Evolutionary conservation across 2,329 filamentous ascomycete species (phyloP), one percentile per base, ranked within the genome.

Genomic region (Periconia sp.): DNA sequence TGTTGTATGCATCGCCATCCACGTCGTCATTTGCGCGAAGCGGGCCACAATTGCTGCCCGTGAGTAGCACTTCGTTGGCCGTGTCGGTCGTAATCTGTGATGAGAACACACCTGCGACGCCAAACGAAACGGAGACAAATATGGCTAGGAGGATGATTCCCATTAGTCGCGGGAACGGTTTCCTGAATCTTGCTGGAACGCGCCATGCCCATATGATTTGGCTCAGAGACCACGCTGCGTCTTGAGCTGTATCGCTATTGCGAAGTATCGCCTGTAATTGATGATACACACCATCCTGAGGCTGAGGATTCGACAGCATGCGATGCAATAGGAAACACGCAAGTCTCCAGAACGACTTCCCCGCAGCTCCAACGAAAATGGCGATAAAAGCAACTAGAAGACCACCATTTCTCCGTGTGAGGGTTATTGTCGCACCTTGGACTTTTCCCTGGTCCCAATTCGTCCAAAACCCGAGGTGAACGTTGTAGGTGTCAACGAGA

Each of bases 341-440:
- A 6, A 52, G 29, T 25, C 40, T 38, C 45, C 36, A 46, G 10
- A 43, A 31, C n/a, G 46, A 44, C 21, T 49, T 49, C 13, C 51
- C 51, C 4, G 43, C 40, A 24, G 47, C 46, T 8, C 53, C 52
- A 19, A 50, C 47, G 21, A 70, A 71, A 11, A 66, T 55, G 10
- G 69, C 65, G 1, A 68, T 23, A 38, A 70, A 70, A 4, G 66
- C 63, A 17, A 67, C 62, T 12, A 72, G 43, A 1, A 71, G 36
- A n/a, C 52, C 61, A 4, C 62, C 70, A 33, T 67, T 50, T 1
- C 45, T 41, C 4, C 50, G 48, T 0, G 41, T 55, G 0, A 71
- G 46, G 1, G 69, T 72, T 11, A 70, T 41, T 0, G 68, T 72
- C 3, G 56, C 28, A 2, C 70, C 68, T 2, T 53, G 26, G 4